These are phyloP conservation scores for Lactarius psammicola DNA, from an alignment of 768 basidiomycete genomes.

Conservation along the genomic window DNA sequence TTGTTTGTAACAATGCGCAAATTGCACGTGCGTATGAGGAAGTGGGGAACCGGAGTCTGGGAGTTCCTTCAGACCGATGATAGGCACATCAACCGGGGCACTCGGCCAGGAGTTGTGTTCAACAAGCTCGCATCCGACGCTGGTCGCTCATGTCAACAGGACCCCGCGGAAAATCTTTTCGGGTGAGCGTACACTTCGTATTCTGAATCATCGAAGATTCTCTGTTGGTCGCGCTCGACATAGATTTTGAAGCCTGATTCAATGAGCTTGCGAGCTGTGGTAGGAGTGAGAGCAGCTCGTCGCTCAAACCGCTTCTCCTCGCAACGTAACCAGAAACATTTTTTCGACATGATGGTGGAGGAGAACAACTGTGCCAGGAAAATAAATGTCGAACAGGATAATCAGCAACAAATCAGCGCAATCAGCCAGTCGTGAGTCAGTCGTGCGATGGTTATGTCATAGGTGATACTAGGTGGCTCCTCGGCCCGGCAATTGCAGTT, in stretches of 20 bases:
- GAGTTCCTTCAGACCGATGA: constrained; percentile 97
- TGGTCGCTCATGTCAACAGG: constrained; percentile 36
- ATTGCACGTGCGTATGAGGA: constrained; percentile 94
- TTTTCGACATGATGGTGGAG: constrained; percentile 43
- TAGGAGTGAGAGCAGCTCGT: constrained; percentile 90
- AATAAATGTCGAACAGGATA: background rate
- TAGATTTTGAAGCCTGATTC: constrained; percentile 86
- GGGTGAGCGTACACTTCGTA: constrained; percentile 75
- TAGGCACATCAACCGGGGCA: constrained; percentile 71
- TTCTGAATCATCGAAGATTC: constrained; percentile 92
- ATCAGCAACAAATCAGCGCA: background rate
- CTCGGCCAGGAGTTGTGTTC: constrained; percentile 85
- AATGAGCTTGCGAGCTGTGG: constrained; percentile 83
- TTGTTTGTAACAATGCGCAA: constrained; percentile 96
- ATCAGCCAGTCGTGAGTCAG: too few relatives aligned
- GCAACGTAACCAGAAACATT: constrained; percentile 88
- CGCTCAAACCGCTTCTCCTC: constrained; percentile 96
- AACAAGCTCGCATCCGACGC: constrained; percentile 87
- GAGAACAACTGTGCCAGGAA: background rate
- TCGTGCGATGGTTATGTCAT: constrained; percentile 19
- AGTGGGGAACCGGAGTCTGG: constrained; percentile 77
- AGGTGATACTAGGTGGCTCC: background rate
- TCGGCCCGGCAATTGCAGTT: constrained; percentile 3
- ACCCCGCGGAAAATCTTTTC: constrained; percentile 3
- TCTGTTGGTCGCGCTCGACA: constrained; percentile 90